phyloP scores from a whole-genome alignment of 495 filamentous ascomycete genomes.

The Ascodesmis nigricans region DNA sequence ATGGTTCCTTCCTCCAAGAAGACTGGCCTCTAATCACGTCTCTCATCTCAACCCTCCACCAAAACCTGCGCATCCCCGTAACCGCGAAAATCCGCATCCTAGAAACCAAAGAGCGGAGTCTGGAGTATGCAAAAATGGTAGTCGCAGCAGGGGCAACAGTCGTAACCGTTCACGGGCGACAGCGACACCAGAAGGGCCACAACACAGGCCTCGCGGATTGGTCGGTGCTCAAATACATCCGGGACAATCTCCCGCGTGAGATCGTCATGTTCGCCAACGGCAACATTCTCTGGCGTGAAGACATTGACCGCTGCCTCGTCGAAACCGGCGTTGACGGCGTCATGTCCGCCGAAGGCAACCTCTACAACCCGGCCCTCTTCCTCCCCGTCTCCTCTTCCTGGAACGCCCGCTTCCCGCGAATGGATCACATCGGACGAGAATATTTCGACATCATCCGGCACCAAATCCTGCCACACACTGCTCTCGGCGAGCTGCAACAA shows the following conservation, averaged over 20 bases:
- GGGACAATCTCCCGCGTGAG: constrained; percentile 62
- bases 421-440: constrained; percentile 67
- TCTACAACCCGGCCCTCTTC: constrained; percentile 79
- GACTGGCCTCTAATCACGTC: constrained; percentile 61
- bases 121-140: constrained; percentile 78
- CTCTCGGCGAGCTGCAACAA: constrained; percentile 23
- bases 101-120: constrained; percentile 62
- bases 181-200: constrained; percentile 85
- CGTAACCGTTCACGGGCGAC: constrained; percentile 74
- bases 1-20: constrained; percentile 88
- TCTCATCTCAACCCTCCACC: constrained; percentile 57
- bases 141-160: constrained; percentile 77
- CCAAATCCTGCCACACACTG: constrained; percentile 48
- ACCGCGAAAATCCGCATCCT: constrained; percentile 90
- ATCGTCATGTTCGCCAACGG: constrained; percentile 94
- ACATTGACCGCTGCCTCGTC: constrained; percentile 55
- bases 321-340: constrained; percentile 81
- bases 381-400: constrained; percentile 65
- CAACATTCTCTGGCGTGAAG: constrained; percentile 65
- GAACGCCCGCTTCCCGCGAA: constrained; percentile 72
- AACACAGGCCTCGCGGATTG: constrained; percentile 88
- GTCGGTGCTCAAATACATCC: constrained; percentile 55
- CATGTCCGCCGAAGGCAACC: constrained; percentile 88
- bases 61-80: constrained; percentile 46
- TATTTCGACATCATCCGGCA: constrained; percentile 78